Evolutionary conservation across 2,329 filamentous ascomycete genomes (phyloP), one percentile per base, ranked within the genome.

Genomic region (Torrubiella hemipterigena): DNA sequence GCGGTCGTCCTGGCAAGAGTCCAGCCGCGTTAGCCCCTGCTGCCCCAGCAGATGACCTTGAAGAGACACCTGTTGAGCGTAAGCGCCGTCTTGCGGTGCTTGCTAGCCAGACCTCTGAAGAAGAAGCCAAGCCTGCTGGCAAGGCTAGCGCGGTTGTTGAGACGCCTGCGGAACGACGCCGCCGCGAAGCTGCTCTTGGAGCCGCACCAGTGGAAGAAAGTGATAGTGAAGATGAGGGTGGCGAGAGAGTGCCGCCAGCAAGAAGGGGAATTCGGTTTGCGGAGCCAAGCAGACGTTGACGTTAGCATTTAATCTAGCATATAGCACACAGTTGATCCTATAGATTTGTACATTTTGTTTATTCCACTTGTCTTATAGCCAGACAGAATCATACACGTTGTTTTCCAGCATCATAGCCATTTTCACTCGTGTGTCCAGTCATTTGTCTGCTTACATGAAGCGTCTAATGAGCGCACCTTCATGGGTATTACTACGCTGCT

Each of bases 161-260:
- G 55, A 86, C 81, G 0, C 77, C 80, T 0, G 82, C 81, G 0
- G 83, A 89, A 52, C 65, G 78, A 34, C 68, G 80, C 24, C 65
- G 83, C 32, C 70, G 83, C 43, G 74, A 85, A 44, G 81, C 81
- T 2, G 83, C 82, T 2, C 58, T 89, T 2, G 48, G 52, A 7
- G 52, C 50, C 3, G 55, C 50, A 0, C 60, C 59, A 13, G 65
- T 61, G 27, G 63, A 65, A 33, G 61, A 63, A 33, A 70, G 63
- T 34, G 66, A 77, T 20, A 55, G 48, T 17, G 55, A 58, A 16
- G 74, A 77, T 16, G 72, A 75, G 36, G 67, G 73, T 38, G 67
- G 59, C 17, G 61, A 64, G 29, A 50, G 69, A 44, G 65, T 72
- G 34, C 64, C 67, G 3, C 61, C 65, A 2, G 46, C 58, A 15